Evolutionary conservation across 2,329 filamentous ascomycete genomes (phyloP), one percentile per base, ranked within the genome.

Genomic region (Fusarium hainanense): DNA sequence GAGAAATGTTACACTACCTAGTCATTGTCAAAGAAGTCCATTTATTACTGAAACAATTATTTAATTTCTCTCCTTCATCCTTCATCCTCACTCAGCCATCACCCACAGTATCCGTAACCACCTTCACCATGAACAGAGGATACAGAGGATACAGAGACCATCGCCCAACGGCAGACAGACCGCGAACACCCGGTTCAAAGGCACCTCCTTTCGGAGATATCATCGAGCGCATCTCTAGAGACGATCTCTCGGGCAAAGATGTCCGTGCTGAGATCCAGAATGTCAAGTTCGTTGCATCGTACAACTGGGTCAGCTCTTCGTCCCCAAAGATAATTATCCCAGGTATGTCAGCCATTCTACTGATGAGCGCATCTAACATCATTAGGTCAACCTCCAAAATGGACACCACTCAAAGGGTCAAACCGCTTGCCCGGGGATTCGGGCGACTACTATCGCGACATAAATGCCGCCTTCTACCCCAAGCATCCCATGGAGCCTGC

Each of bases 391-490:
- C 73, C 73, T n/a, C 71, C 73, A 3, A 46, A 42, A 56, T 75
- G 73, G 73, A 73, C 68, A 2, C 73, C 73, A 14, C 47, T 34
- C 10, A 43, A 43, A 8, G 51, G 42, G 3, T 10, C 42, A 1
- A 54, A 6, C 0, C 44, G 28, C 4, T 30, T 72, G 8, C 18
- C 32, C 0, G 21, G 25, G 18, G 88, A 89, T 66, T 73, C 64
- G 10, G 85, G 85, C 4, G 69, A 78, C 1, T 89, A 84, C 70
- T 88, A 82, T 63, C 84, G 85, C 5, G 87, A 90, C 69, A 74
- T 79, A 4, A 89, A 89, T 62, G 83, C 85, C 1, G 85, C 85
- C 0, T 79, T 78, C 4, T 87, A 79, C 57, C 82, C 86, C 4
- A 69, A 72, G 4, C 83, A 87, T 69, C 85, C 86, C 0, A 78